A percentile compares a stretch with the other conserved stretches of the same genome.
Conservation (phyloP, 768 basidiomycete genomes). For the Panaeolus papilionaceus region DNA sequence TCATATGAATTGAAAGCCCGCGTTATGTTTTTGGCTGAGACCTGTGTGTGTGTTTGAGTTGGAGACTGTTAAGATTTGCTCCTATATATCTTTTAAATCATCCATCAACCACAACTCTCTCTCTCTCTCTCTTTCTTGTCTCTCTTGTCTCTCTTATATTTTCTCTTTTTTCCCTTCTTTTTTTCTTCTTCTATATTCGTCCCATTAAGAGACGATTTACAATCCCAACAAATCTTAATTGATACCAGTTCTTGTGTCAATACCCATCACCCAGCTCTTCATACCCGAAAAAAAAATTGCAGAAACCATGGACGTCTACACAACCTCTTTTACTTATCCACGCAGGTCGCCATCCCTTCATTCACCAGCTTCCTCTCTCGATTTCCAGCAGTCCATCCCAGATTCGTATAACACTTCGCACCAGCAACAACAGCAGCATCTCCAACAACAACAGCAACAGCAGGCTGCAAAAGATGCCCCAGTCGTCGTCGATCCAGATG, state of each 20-base stretch:
- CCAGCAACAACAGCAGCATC: constrained; percentile 29
- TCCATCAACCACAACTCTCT: not conserved
- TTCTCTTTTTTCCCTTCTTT: constrained; percentile 36
- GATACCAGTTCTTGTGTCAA: constrained; percentile 61
- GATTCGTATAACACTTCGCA: constrained; percentile 16
- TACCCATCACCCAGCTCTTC: constrained; percentile 45
- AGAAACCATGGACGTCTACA: constrained; percentile 87
- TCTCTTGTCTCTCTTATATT: constrained; percentile 35
- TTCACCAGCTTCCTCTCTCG: constrained; percentile 67
- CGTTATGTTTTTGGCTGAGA: constrained; percentile 47
- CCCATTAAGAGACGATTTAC: constrained; percentile 34
- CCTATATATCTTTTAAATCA: constrained; percentile 31
- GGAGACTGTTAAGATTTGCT: constrained; percentile 24
- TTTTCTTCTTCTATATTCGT: constrained; percentile 39
- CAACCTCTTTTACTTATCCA: constrained; percentile 92
- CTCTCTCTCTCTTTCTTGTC: constrained; percentile 33
- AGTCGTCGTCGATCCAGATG: constrained; percentile 64
- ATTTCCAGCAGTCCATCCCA: constrained; percentile 48
- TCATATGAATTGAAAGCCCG: constrained; percentile 45
- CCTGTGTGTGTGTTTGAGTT: constrained; percentile 26
- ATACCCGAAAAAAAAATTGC: constrained; percentile 29
- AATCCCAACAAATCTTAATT: constrained; percentile 35
- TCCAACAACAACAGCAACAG: constrained; percentile 42
- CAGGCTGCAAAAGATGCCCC: constrained; percentile 43
- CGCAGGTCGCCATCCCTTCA: constrained; percentile 77